A percentile compares a stretch with the other conserved stretches of the same genome.
Conservation (phyloP, 345 rosid species). For the Eucalyptus sp. region DNA sequence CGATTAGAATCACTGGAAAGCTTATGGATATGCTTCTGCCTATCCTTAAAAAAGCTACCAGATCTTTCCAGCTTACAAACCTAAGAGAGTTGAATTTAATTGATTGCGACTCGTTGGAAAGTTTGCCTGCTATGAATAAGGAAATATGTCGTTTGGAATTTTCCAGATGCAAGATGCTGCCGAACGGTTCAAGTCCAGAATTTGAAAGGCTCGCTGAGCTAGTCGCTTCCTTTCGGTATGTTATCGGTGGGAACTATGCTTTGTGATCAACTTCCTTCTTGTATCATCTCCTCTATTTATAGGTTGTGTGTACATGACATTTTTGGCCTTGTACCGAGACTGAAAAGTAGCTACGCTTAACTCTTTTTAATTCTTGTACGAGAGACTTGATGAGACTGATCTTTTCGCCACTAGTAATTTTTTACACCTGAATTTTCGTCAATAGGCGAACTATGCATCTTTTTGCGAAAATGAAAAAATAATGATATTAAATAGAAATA, state of each 20-base stretch:
- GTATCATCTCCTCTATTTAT: not conserved
- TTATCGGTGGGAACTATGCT: not conserved
- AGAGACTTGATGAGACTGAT: not conserved
- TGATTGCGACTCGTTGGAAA: not conserved
- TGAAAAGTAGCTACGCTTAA: not conserved
- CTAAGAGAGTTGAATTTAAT: not conserved
- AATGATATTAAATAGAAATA: too few relatives aligned
- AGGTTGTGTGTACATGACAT: not conserved
- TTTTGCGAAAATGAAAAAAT: too few relatives aligned
- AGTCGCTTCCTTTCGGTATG: fast-evolving
- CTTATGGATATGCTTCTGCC: not conserved
- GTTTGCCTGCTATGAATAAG: not conserved
- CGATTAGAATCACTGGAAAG: not conserved
- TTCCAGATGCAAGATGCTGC: not conserved
- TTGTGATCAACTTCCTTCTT: not conserved
- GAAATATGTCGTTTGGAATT: not conserved
- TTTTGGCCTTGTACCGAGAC: not conserved
- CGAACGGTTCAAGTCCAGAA: not conserved
- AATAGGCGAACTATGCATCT: too few relatives aligned
- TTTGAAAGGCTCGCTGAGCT: not conserved
- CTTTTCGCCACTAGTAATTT: not conserved
- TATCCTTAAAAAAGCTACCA: not conserved
- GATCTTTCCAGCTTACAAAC: not conserved
- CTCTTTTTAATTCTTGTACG: not conserved
- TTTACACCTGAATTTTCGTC: too few relatives aligned